Evolutionary conservation across 148 eudicot genomes (phyloP).

Genomic region (Agrostemma githago): DNA sequence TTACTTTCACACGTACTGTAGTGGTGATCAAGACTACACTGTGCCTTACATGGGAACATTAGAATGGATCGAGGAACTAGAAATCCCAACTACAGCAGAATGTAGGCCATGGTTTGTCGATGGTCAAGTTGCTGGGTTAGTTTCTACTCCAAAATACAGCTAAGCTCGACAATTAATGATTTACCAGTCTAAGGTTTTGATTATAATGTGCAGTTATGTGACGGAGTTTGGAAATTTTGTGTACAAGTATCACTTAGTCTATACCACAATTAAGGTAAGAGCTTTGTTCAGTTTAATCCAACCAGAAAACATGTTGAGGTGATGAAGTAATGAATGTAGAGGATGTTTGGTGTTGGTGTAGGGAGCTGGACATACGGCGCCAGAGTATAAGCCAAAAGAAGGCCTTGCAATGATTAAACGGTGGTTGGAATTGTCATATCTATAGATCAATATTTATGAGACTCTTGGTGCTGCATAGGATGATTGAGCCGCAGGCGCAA

Average conservation of each 20-base stretch:
- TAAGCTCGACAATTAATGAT: background rate
- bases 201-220: conserved; percentile 14
- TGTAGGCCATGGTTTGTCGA: conserved; percentile 31
- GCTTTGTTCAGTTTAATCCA: background rate
- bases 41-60: conserved; percentile 13
- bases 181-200: background rate
- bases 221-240: background rate
- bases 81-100: background rate
- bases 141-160: background rate
- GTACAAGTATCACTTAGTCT: conserved; percentile 3
- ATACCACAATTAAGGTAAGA: conserved; percentile 20
- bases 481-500: background rate
- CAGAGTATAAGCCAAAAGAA: conserved; percentile 20
- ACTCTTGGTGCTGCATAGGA: background rate
- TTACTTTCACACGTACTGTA: background rate
- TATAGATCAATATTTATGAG: background rate
- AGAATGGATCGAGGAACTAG: conserved; percentile 21
- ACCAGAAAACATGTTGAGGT: background rate
- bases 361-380: conserved; percentile 30
- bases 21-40: conserved; percentile 23
- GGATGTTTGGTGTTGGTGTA: background rate
- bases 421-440: conserved; percentile 7
- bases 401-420: conserved; percentile 19
- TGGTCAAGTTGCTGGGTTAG: conserved; percentile 33
- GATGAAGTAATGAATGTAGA: background rate